Conservation (phyloP, 225 moss, liverwort and hornwort genomes). For the Takakia lepidozioides region DNA sequence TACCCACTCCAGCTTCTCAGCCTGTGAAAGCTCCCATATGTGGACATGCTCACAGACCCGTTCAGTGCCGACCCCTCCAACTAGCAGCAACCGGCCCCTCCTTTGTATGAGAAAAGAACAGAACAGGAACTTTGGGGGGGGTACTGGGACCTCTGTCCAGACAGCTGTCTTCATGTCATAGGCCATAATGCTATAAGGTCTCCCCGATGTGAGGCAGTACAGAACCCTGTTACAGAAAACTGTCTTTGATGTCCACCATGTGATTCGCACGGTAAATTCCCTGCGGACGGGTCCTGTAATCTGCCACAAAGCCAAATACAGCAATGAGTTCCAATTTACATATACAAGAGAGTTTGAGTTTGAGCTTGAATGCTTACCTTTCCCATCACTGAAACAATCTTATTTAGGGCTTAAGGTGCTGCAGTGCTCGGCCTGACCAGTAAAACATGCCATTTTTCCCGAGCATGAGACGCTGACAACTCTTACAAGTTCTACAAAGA, state of each 20-base stretch:
- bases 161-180: conserved; percentile 36
- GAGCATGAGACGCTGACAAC: no score
- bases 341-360: no score
- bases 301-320: conserved; percentile 5
- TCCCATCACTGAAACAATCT: no score
- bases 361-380: no score
- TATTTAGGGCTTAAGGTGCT: no score
- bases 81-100: conserved; percentile 22
- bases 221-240: conserved; percentile 34
- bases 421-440: no score
- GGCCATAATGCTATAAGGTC: conserved; percentile 51
- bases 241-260: conserved; percentile 58
- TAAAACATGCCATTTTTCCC: no score
- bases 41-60: conserved; percentile 38
- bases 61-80: conserved; percentile 42
- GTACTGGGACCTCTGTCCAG: conserved; percentile 42
- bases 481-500: no score
- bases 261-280: conserved; percentile 43
- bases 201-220: conserved; percentile 55
- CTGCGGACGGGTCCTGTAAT: conserved; percentile 40
- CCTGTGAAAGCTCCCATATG: conserved; percentile 31
- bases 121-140: conserved; percentile 43
- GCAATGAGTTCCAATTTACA: background rate
- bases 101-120: conserved; percentile 39
- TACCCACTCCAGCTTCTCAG: conserved; percentile 23